Evolutionary conservation across 768 basidiomycete genomes (phyloP).

Genomic region (Termitomyces sp.): DNA sequence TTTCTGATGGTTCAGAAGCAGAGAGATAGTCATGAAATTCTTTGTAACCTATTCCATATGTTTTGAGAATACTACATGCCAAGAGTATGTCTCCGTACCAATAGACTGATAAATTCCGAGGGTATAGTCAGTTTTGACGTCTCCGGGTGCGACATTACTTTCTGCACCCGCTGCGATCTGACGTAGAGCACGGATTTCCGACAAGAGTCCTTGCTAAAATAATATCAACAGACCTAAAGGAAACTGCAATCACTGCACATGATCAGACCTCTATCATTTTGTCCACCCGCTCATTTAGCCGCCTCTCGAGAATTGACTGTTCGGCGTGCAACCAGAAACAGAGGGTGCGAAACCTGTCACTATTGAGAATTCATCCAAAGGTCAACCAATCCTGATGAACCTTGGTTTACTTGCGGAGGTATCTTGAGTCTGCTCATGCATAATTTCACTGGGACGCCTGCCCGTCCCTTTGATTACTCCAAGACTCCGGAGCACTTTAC

Average conservation of each 20-base stretch:
- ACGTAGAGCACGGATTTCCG: constrained; percentile 64
- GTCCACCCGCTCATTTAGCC: constrained; percentile 79
- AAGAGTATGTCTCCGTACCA: constrained; percentile 37
- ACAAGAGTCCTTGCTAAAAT: constrained; percentile 66
- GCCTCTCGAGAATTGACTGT: constrained; percentile 49
- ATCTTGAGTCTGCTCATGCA: constrained; percentile 52
- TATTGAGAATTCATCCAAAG: constrained; percentile 2
- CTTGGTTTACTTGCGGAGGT: constrained; percentile 38
- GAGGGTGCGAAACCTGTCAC: constrained; percentile 70
- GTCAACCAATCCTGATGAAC: constrained; percentile 25
- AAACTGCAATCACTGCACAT: not conserved
- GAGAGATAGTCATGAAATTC: constrained; percentile 75
- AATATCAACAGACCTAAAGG: not conserved
- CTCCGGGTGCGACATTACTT: not conserved
- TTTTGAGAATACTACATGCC: not conserved
- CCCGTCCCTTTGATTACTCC: constrained; percentile 71
- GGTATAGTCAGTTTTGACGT: constrained; percentile 49
- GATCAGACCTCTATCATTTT: constrained; percentile 76
- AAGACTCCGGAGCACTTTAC: constrained; percentile 82
- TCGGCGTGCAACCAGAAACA: constrained; percentile 91
- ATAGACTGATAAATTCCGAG: constrained; percentile 93
- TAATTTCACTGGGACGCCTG: constrained; percentile 59
- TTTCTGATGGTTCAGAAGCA: constrained; percentile 31
- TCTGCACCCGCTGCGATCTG: constrained; percentile 20
- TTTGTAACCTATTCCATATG: constrained; percentile 66